Base-by-base conservation (phyloP, 208 protist species). In the Trypanosoma theileri region DNA sequence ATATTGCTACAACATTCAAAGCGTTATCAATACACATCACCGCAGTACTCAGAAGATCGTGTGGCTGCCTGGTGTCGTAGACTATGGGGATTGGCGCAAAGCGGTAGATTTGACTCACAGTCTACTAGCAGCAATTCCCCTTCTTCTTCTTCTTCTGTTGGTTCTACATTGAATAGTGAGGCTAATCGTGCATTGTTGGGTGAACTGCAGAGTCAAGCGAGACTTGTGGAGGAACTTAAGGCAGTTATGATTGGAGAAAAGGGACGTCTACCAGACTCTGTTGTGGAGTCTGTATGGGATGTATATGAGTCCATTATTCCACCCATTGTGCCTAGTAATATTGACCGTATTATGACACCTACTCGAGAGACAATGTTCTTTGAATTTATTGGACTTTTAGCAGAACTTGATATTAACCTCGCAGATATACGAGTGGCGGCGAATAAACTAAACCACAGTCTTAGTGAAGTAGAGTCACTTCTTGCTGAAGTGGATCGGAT, bases 221-320 rank as follows among this genome's bases (percentile, higher is more conserved):
- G 21, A 31, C 24, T 75, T 41, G 62, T 41, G 14, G 71, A 76
- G 28, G 71, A 76, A 45, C 13, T 90, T 52, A 78, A 81, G 60
- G 59, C 55, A 14, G 77, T 73, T 26, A 70, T 90, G 45, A 48
- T 69, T 60, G 69, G 73, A 22, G 84, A 85, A 40, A 61, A 70
- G 48, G 82, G 84, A 10, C 76, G 68, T 26, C 65, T 93, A 17
- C 84, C 82, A 17, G 66, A 58, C 11, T 81, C 64, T 45, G 69
- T 90, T n/a, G 82, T 87, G n/a, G 82, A 88, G 22, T 74, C 77
- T 7, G 77, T 90, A 12, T 93, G 87, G 87, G 57, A 83, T 52
- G 79, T 87, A 46, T 88, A 84, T 44, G 79, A 93, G 50, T 73
- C 79, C 3, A 79, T 93, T 50, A 73, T 93, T 67, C 82, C 82